Conservation (phyloP, 148 eudicot genomes). For the Agrostemma githago region DNA sequence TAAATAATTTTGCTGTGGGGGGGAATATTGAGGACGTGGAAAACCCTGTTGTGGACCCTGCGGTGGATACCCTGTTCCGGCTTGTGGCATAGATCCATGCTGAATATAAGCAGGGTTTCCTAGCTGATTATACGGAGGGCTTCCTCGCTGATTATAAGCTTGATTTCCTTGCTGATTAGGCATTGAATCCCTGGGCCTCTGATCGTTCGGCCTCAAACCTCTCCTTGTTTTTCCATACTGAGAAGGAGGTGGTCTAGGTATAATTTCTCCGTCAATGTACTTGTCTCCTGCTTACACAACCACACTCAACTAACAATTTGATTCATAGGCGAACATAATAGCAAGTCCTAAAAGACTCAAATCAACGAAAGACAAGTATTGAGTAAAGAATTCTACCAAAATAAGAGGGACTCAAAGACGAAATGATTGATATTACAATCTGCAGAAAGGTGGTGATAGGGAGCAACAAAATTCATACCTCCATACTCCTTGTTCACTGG, state of each 20-base stretch:
- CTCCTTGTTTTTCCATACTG: conserved; percentile 58
- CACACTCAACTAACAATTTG: not conserved
- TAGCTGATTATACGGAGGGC: too few relatives aligned
- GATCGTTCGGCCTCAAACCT: conserved; percentile 25
- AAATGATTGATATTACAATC: not conserved
- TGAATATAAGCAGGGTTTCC: too few relatives aligned
- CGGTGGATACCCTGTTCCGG: conserved; percentile 37
- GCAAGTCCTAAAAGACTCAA: too few relatives aligned
- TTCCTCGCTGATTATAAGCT: conserved; percentile 28
- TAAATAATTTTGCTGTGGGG: conserved; percentile 7
- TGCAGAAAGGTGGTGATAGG: not conserved
- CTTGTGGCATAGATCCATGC: conserved; percentile 32
- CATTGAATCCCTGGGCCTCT: conserved; percentile 32
- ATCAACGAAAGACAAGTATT: not conserved
- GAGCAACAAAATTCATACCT: conserved; percentile 41
- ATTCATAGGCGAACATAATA: not conserved
- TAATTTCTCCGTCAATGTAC: conserved; percentile 78
- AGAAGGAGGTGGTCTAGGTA: conserved; percentile 81
- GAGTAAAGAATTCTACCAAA: not conserved
- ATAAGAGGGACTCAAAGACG: not conserved
- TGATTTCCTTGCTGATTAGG: conserved; percentile 32
- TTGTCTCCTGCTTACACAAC: conserved; percentile 61
- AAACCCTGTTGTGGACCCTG: conserved; percentile 33
- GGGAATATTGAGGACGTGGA: not conserved
- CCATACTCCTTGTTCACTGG: conserved; percentile 95